Evolutionary conservation across 179 eudicot genomes (phyloP).

Genomic region (Gypsophila paniculata): DNA sequence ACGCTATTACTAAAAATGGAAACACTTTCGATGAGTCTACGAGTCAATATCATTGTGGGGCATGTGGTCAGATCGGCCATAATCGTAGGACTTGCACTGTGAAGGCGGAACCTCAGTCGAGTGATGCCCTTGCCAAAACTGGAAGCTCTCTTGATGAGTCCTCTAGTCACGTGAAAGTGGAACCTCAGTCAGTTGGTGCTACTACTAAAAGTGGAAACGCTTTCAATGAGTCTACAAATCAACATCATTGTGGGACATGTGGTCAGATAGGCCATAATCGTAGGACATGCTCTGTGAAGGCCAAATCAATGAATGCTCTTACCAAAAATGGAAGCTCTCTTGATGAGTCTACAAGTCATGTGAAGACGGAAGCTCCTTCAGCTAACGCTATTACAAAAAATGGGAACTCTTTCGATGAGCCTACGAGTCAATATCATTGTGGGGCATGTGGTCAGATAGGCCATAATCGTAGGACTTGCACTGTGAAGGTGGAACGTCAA

Average conservation of each 20-base stretch:
- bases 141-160: slow-evolving; percentile 8
- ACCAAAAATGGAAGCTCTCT: slow-evolving; percentile 8
- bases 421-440: slow-evolving; percentile 33
- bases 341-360: slow-evolving; percentile 9
- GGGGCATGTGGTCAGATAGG: slow-evolving; percentile 50
- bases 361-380: background rate
- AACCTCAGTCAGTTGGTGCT: background rate
- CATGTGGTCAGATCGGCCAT: slow-evolving; percentile 60
- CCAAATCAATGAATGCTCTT: background rate
- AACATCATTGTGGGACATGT: slow-evolving; percentile 49
- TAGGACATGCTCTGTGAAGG: slow-evolving; percentile 52
- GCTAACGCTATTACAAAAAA: background rate
- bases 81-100: slow-evolving; percentile 63
- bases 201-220: background rate
- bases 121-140: background rate
- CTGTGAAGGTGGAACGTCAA: slow-evolving; percentile 17
- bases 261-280: slow-evolving; percentile 60
- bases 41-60: slow-evolving; percentile 36
- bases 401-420: slow-evolving; percentile 1
- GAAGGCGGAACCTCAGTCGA: slow-evolving; percentile 8
- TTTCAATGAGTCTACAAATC: background rate
- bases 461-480: slow-evolving; percentile 70
- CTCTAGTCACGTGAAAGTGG: slow-evolving; percentile 11
- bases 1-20: background rate
- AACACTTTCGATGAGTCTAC: background rate